Percentiles rank a stretch among this genome's conserved stretches.
phyloP scores from a whole-genome alignment of 306 rosid genomes.

The Gastrolobium villosum region DNA sequence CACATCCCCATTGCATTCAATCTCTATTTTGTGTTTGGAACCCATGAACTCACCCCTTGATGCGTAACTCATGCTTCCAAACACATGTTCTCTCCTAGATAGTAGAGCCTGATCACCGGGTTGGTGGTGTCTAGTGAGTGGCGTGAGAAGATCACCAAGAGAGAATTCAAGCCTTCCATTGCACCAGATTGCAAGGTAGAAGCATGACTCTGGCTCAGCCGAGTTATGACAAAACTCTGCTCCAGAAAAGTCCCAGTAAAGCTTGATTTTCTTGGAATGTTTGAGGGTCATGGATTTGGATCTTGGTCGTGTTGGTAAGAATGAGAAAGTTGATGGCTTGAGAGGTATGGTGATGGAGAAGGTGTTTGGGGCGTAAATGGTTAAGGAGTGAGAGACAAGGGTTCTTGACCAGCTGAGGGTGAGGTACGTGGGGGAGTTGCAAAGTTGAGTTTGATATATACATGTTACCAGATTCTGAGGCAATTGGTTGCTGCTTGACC shows the following conservation, averaged over 20 bases:
- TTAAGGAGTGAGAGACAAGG: conserved; percentile 66
- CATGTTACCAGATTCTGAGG: conserved; percentile 69
- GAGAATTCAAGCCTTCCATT: conserved; percentile 61
- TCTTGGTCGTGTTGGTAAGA: conserved; percentile 59
- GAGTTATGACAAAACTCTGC: conserved; percentile 60
- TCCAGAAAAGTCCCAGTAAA: conserved; percentile 75
- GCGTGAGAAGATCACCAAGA: conserved; percentile 65
- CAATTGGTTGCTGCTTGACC: conserved; percentile 50
- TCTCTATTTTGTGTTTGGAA: conserved; percentile 67
- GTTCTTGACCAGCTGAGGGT: conserved; percentile 81
- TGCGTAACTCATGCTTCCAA: conserved; percentile 63
- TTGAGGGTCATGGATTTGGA: conserved; percentile 71
- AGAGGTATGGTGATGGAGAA: conserved; percentile 76
- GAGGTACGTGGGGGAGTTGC: conserved; percentile 62
- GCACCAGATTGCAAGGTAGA: conserved; percentile 70
- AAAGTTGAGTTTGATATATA: conserved; percentile 74
- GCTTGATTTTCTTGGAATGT: conserved; percentile 58
- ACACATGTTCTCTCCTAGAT: conserved; percentile 80
- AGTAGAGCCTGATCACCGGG: conserved; percentile 51
- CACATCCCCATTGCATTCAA: conserved; percentile 69
- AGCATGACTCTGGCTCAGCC: conserved; percentile 73
- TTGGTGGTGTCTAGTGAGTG: not conserved
- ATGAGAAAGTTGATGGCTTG: conserved; percentile 68
- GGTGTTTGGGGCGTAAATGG: conserved; percentile 57
- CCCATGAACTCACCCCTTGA: conserved; percentile 75